phyloP scores from a whole-genome alignment of 176 grass and related monocot species.

The Triticum dicoccoides region DNA sequence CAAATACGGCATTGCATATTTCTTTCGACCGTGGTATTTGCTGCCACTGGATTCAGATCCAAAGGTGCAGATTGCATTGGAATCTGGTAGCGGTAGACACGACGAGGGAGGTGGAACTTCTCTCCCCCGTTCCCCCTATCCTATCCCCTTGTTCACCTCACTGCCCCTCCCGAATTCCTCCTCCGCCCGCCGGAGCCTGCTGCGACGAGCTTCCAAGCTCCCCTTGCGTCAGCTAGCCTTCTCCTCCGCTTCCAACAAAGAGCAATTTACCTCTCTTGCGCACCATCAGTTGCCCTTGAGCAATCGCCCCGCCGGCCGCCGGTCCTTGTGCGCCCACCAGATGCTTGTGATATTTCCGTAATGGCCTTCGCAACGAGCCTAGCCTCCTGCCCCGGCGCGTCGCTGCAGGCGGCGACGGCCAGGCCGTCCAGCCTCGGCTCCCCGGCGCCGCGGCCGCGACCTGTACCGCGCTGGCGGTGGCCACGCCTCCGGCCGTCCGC shows the following conservation, averaged over 20 bases:
- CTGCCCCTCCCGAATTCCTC: not conserved
- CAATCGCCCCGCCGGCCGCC: not conserved
- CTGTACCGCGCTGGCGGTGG: not conserved
- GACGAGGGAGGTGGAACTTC: not conserved
- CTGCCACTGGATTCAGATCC: not conserved
- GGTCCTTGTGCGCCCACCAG: slow-evolving; percentile 1
- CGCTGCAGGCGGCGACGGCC: slow-evolving; percentile 5
- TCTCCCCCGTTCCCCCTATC: not conserved
- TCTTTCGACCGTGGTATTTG: not conserved
- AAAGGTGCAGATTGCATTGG: not conserved
- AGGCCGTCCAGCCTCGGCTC: not conserved
- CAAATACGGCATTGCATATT: not conserved
- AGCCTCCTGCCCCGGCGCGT: slow-evolving; percentile 30
- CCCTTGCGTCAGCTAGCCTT: not conserved
- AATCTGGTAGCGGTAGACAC: not conserved
- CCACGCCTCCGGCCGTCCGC: slow-evolving; percentile 12
- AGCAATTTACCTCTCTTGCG: not conserved
- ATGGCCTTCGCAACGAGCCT: slow-evolving; percentile 57
- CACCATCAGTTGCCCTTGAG: not conserved
- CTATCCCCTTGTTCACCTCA: not conserved
- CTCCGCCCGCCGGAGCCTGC: not conserved
- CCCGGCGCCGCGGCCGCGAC: not conserved
- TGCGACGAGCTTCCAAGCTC: not conserved
- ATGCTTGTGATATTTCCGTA: slow-evolving; percentile 54
- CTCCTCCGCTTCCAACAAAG: not conserved